A percentile compares a stretch with the other conserved stretches of the same genome.
These are phyloP conservation scores for Microdochium trichocladiopsis DNA, from an alignment of 2,329 filamentous ascomycete genomes.

Conservation along the genomic window DNA sequence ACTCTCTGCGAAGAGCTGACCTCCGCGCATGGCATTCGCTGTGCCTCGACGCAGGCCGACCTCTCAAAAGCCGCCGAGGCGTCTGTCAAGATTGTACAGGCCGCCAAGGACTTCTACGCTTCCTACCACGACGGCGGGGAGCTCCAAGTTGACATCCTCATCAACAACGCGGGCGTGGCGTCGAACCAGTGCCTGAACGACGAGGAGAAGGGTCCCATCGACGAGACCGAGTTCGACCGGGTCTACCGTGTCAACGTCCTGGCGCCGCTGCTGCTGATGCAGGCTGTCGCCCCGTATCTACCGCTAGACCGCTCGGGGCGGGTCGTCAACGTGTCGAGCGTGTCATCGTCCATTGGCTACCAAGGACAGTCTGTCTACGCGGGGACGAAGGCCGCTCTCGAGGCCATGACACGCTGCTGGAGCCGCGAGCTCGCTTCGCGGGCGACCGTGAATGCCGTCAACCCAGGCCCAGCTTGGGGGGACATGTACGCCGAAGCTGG, in stretches of 20 bases:
- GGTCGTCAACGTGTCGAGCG: slow-evolving; percentile 18
- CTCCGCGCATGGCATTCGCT: slow-evolving; percentile 2
- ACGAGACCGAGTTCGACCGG: slow-evolving; percentile 46
- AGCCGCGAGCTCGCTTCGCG: slow-evolving; percentile 14
- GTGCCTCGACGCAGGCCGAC: slow-evolving; percentile 6
- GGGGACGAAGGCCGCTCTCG: slow-evolving; percentile 18
- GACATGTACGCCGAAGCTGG: slow-evolving; percentile 8
- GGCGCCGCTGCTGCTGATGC: slow-evolving; percentile 13
- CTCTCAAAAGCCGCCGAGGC: slow-evolving; percentile 3
- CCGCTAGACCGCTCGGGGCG: slow-evolving; percentile 14
- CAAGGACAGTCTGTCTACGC: slow-evolving; percentile 15
- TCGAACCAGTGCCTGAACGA: slow-evolving; percentile 47
- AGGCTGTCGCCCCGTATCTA: slow-evolving; percentile 14
- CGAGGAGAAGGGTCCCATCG: slow-evolving; percentile 21
- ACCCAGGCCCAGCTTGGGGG: slow-evolving; percentile 13
- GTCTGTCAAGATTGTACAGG: slow-evolving; percentile 3
- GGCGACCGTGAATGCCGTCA: slow-evolving; percentile 17
- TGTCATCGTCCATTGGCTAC: slow-evolving; percentile 15
- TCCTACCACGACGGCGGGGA: not conserved
- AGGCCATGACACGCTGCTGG: slow-evolving; percentile 15
- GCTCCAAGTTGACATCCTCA: slow-evolving; percentile 51
- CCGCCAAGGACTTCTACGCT: slow-evolving; percentile 6
- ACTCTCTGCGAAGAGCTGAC: slow-evolving; percentile 4
- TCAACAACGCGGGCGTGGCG: slow-evolving; percentile 58
- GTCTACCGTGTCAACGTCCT: slow-evolving; percentile 58